These are phyloP conservation scores for Pulveroboletus frians DNA, from an alignment of 768 basidiomycete genomes.

Conservation along the genomic window DNA sequence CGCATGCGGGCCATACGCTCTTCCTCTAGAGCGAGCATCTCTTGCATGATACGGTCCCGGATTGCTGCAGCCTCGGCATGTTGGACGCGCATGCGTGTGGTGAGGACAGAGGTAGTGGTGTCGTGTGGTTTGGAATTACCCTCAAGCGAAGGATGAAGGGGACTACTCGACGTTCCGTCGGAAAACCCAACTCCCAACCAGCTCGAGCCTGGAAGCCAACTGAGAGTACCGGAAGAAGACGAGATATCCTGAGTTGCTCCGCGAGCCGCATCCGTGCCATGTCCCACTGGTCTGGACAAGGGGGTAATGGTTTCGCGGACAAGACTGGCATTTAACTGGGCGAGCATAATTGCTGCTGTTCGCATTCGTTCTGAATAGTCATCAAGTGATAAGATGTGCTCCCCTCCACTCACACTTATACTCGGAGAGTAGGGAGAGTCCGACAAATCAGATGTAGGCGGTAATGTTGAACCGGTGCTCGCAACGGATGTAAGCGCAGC, in stretches of 20 bases:
- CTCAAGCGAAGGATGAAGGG: slow-evolving; percentile 30
- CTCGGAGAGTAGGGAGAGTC: slow-evolving; percentile 5
- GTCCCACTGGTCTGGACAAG: slow-evolving; percentile 11
- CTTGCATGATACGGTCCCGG: slow-evolving; percentile 93
- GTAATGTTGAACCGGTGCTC: slow-evolving; percentile 4
- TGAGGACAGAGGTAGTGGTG: slow-evolving; percentile 26
- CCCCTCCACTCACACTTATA: slow-evolving; percentile 2
- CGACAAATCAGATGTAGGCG: neutral
- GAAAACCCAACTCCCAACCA: slow-evolving; percentile 37
- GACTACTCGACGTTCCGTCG: slow-evolving; percentile 20
- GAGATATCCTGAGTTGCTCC: slow-evolving; percentile 9
- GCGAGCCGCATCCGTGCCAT: slow-evolving; percentile 1
- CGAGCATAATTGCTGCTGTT: slow-evolving; percentile 96
- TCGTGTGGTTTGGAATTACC: slow-evolving; percentile 22
- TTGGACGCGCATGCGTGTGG: slow-evolving; percentile 67
- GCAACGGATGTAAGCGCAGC: slow-evolving; percentile 15
- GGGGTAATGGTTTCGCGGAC: slow-evolving; percentile 46
- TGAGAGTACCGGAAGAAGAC: slow-evolving; percentile 31
- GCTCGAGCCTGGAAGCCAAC: slow-evolving; percentile 53
- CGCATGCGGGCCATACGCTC: slow-evolving; percentile 94
- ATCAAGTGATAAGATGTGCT: slow-evolving; percentile 67
- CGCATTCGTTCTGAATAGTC: slow-evolving; percentile 99
- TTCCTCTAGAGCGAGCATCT: slow-evolving; percentile 96
- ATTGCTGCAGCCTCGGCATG: slow-evolving; percentile 84
- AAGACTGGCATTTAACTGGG: slow-evolving; percentile 85